These are phyloP conservation scores for Tetraselmis chui DNA, from an alignment of 139 green algal species.

Conservation along the genomic window DNA sequence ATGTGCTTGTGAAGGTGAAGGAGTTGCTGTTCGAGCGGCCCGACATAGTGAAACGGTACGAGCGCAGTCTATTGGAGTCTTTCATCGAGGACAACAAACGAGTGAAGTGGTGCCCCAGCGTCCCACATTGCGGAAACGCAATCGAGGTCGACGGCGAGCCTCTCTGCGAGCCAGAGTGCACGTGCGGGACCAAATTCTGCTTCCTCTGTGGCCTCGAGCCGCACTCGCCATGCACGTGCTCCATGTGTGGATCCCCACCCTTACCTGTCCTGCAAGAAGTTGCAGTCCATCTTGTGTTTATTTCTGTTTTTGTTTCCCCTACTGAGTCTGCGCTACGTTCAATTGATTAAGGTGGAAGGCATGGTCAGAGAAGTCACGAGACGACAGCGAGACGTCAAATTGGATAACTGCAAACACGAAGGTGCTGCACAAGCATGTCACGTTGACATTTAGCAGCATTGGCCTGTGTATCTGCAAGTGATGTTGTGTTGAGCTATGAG, in stretches of 20 bases:
- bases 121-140: slow-evolving; percentile 65
- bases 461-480: neutral
- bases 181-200: slow-evolving; percentile 72
- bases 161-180: slow-evolving; percentile 68
- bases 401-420: slow-evolving; percentile 14
- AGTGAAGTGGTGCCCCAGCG: slow-evolving; percentile 41
- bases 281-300: neutral
- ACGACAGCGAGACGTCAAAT: slow-evolving; percentile 78
- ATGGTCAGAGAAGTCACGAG: slow-evolving; percentile 75
- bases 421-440: neutral
- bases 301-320: neutral
- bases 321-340: neutral
- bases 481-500: neutral
- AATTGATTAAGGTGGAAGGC: slow-evolving; percentile 33
- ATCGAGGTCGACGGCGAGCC: slow-evolving; percentile 60
- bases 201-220: slow-evolving; percentile 71
- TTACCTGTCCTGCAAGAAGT: neutral
- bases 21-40: slow-evolving; percentile 29
- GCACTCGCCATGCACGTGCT: slow-evolving; percentile 81
- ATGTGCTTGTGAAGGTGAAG: slow-evolving; percentile 26
- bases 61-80: slow-evolving; percentile 43
- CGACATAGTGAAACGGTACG: slow-evolving; percentile 46
- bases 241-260: slow-evolving; percentile 48
- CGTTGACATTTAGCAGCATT: neutral
- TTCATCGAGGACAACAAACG: slow-evolving; percentile 63